Percentiles rank a stretch among this genome's conserved stretches.
Evolutionary conservation across 2,329 filamentous ascomycete genomes (phyloP).

Genomic region (Ustilaginoidea virens): DNA sequence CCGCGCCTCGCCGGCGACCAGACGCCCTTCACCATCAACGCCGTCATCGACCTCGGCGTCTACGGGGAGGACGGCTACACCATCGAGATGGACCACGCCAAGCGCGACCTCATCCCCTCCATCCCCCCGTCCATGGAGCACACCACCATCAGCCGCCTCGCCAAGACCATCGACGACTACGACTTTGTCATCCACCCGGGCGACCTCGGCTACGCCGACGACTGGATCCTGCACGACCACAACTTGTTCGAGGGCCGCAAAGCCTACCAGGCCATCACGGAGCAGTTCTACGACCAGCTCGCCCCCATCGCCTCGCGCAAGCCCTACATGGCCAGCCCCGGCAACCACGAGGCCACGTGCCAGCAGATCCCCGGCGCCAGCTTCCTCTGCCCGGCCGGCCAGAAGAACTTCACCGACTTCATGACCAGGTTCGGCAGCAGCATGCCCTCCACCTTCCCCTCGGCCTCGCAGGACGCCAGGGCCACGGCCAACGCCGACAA

Average conservation of each 20-base stretch:
- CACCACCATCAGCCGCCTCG: slow-evolving; percentile 40
- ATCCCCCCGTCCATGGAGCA: slow-evolving; percentile 38
- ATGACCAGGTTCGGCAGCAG: slow-evolving; percentile 36
- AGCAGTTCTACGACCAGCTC: slow-evolving; percentile 32
- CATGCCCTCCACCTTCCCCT: slow-evolving; percentile 35
- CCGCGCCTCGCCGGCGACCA: slow-evolving; percentile 36
- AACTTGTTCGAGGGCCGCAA: slow-evolving; percentile 32
- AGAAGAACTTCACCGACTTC: slow-evolving; percentile 46
- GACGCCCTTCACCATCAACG: slow-evolving; percentile 34
- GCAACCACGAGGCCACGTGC: slow-evolving; percentile 45
- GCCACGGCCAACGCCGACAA: slow-evolving; percentile 28
- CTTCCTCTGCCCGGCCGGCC: slow-evolving; percentile 30
- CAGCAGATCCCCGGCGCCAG: slow-evolving; percentile 22
- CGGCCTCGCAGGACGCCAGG: slow-evolving; percentile 25
- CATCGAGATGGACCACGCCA: slow-evolving; percentile 23
- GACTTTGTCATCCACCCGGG: slow-evolving; percentile 38
- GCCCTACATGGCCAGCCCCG: slow-evolving; percentile 27
- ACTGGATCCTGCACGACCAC: slow-evolving; percentile 32
- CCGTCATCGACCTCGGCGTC: slow-evolving; percentile 36
- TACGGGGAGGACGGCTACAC: slow-evolving; percentile 18
- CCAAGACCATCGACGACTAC: slow-evolving; percentile 35
- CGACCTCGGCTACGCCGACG: slow-evolving; percentile 43
- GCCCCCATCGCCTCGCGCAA: slow-evolving; percentile 33
- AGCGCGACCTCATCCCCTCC: slow-evolving; percentile 30
- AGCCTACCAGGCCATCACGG: slow-evolving; percentile 40